Conservation (phyloP, 2,329 filamentous ascomycete genomes). For the Botrytis elliptica region DNA sequence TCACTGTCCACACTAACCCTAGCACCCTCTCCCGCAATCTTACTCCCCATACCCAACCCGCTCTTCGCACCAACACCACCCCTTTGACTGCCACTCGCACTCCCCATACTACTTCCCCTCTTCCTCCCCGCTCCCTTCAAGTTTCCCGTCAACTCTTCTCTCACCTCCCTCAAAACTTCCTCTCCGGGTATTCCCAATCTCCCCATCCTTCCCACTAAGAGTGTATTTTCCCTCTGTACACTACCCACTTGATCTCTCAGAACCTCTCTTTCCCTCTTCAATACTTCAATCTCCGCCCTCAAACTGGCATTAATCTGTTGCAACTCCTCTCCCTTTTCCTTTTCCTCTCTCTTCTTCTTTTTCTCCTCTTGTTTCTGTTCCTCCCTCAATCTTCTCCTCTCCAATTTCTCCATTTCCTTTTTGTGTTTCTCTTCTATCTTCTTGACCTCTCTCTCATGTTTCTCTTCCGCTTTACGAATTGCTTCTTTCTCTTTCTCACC, state of each 20-base stretch:
- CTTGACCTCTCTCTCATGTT: constrained; percentile 60
- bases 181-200: constrained; percentile 40
- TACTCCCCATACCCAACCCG: neutral
- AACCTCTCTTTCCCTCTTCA: constrained; percentile 55
- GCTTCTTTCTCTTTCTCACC: constrained; percentile 51
- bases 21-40: neutral
- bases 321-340: constrained; percentile 55
- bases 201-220: constrained; percentile 55
- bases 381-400: constrained; percentile 63
- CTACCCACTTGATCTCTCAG: constrained; percentile 56
- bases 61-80: neutral
- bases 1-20: neutral
- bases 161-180: constrained; percentile 34
- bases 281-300: constrained; percentile 53
- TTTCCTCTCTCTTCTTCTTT: constrained; percentile 51
- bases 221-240: constrained; percentile 59
- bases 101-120: constrained; percentile 32
- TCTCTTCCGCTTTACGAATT: constrained; percentile 59
- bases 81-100: constrained; percentile 11
- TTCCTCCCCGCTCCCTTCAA: constrained; percentile 23
- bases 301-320: constrained; percentile 43
- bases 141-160: constrained; percentile 25
- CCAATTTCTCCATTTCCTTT: constrained; percentile 61
- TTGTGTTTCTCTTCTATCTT: constrained; percentile 67
- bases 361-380: constrained; percentile 57